Percentiles rank a stretch among this genome's conserved stretches.
Conservation (phyloP, 345 rosid species). For the Corchorus capsularis region DNA sequence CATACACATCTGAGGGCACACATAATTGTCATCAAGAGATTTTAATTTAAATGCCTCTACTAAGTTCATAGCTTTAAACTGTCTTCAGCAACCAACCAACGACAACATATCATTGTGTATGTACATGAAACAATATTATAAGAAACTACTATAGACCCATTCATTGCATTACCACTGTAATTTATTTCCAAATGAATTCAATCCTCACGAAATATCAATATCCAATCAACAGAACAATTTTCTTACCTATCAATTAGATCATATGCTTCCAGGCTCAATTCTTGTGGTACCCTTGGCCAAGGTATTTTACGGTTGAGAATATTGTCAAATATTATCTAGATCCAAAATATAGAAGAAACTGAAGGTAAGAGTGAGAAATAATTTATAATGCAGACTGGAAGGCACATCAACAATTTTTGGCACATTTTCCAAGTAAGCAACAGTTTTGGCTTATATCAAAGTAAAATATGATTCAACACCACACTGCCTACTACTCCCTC, state of each 20-base stretch:
- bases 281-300: constrained; percentile 86
- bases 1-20: too few relatives aligned
- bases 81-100: not conserved
- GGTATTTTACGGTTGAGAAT: constrained; percentile 98
- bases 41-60: too few relatives aligned
- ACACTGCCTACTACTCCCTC: too few relatives aligned
- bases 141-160: not conserved
- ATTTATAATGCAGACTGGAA: not conserved
- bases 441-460: not conserved
- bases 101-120: not conserved
- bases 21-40: too few relatives aligned
- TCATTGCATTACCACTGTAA: not conserved
- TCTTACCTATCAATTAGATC: constrained; percentile 88
- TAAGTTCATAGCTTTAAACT: not conserved
- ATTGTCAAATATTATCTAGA: constrained; percentile 91
- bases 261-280: constrained; percentile 83
- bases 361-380: constrained; percentile 3
- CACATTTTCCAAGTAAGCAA: not conserved
- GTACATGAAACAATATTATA: not conserved
- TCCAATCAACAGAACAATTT: not conserved
- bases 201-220: not conserved
- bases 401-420: not conserved
- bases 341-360: constrained; percentile 32
- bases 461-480: too few relatives aligned
- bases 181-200: not conserved